These are phyloP conservation scores for Hygrocybe coccinea DNA, from an alignment of 768 basidiomycete genomes.

Conservation along the genomic window DNA sequence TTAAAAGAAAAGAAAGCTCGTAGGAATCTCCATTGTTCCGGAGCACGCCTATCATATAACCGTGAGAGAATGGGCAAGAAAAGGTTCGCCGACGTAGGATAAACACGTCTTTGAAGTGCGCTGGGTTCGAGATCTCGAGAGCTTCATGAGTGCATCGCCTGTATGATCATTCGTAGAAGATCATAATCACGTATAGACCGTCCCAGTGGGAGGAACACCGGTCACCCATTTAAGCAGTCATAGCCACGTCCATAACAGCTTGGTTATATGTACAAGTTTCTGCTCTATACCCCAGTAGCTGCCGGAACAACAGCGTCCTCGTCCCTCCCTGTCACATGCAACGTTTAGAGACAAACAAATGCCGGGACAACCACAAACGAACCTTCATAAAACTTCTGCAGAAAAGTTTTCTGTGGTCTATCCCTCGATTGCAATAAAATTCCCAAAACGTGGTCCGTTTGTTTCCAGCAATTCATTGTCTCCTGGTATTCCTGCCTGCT, in stretches of 20 bases:
- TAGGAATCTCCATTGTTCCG: too few species aligned
- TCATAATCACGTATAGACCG: too few species aligned
- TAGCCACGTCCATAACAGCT: not conserved
- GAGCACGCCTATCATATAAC: too few species aligned
- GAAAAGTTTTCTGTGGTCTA: slow-evolving; percentile 52
- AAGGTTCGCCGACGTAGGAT: too few species aligned
- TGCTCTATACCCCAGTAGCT: slow-evolving; percentile 45
- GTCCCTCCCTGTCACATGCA: slow-evolving; percentile 53
- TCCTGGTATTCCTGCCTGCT: slow-evolving; percentile 87
- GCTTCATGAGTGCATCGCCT: too few species aligned
- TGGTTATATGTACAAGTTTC: slow-evolving; percentile 37
- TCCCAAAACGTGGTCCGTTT: slow-evolving; percentile 74
- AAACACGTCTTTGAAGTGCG: too few species aligned
- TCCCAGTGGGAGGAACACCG: too few species aligned
- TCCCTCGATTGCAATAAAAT: slow-evolving; percentile 52
- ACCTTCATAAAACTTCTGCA: slow-evolving; percentile 83
- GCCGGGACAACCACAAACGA: not conserved
- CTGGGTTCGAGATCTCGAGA: too few species aligned
- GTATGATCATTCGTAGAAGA: too few species aligned
- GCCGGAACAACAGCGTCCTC: slow-evolving; percentile 69
- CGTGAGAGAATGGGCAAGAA: too few species aligned
- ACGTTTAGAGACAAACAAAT: slow-evolving; percentile 8
- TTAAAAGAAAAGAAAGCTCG: too few species aligned
- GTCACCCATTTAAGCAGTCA: not conserved
- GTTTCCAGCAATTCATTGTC: slow-evolving; percentile 91